Evolutionary conservation across 495 filamentous ascomycete genomes (phyloP), one percentile per base, ranked within the genome.

Genomic region (Penicillium turbatum): DNA sequence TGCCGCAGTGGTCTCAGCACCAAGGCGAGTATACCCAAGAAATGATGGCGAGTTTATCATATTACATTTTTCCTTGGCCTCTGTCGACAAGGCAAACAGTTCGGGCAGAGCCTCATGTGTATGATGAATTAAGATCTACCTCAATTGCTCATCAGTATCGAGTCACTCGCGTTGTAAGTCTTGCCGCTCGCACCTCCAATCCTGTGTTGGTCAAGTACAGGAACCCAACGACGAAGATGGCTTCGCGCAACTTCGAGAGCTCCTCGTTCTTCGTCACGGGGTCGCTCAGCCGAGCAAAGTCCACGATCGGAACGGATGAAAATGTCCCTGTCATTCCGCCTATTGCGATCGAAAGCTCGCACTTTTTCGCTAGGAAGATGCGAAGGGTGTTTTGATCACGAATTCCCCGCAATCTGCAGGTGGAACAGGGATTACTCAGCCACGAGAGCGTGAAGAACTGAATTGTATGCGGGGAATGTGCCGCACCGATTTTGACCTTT

Each of bases 191-290:
- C 55, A 71, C 83, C 51, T 88, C 79, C 21, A 96, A 81, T 7
- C 90, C 92, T 6, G 89, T 88, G 60, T 97, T 91, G 46, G 83
- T 87, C 54, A 97, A 78, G 62, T 97, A 97, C 17, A 96, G 69
- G 61, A 97, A 96, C 1, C 92, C 92, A 9, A 96, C 89, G 58
- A 90, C 85, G 63, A 97, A 84, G 17, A 97, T 79, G 0, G 92
- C 90, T 58, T 88, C 77, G 17, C 85, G 85, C 13, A 97, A 75
- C 27, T 87, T 72, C 0, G 76, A 68, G 0, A 97, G 78, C 60
- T 95, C 95, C 6, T 69, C 70, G 1, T 80, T 72, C 69, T 92
- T 95, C 0, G 87, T 93, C n/a, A 69, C 66, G 19, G 83, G 71
- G 59, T 83, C 70, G 51, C 74, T 72, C 29, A 91, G 80, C 16